These are phyloP conservation scores for Apiospora hydei DNA, from an alignment of 2,329 filamentous ascomycete genomes.

Conservation along the genomic window DNA sequence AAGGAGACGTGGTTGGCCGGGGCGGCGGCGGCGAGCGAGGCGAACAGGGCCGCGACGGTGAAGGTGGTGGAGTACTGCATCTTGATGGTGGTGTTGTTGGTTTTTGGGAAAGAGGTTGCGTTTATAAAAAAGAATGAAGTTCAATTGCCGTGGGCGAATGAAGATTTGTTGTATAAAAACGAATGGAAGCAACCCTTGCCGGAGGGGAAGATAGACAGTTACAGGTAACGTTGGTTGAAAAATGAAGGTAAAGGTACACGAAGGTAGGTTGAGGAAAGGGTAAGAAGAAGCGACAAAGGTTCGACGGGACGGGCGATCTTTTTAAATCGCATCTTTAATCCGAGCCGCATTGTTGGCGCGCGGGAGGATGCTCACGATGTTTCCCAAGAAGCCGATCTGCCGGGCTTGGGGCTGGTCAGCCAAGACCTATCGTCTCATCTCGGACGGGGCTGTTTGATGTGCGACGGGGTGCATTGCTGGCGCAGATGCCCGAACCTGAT, in stretches of 20 bases:
- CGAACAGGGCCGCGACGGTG: conserved; percentile 23
- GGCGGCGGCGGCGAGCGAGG: conserved; percentile 24
- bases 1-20: conserved; percentile 23
- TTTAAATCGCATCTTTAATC: neutral
- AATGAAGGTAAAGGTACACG: conserved; percentile 19
- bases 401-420: neutral
- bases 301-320: neutral
- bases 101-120: neutral
- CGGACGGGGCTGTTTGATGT: conserved; percentile 15
- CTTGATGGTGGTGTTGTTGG: neutral
- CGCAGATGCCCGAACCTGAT: neutral
- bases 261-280: conserved; percentile 20
- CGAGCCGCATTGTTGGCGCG: neutral
- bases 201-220: conserved; percentile 25
- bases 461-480: conserved; percentile 10
- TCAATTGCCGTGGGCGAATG: conserved; percentile 16
- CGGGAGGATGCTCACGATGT: neutral
- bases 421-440: conserved; percentile 15
- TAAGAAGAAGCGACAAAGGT: conserved; percentile 21
- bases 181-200: conserved; percentile 29
- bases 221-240: conserved; percentile 23
- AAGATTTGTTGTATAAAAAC: conserved; percentile 17
- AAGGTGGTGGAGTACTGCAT: conserved; percentile 25
- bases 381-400: neutral
- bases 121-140: neutral